Percentiles rank a stretch among this genome's conserved stretches.
phyloP scores from a whole-genome alignment of 139 green algal genomes.

The Ostreobium quekettii region DNA sequence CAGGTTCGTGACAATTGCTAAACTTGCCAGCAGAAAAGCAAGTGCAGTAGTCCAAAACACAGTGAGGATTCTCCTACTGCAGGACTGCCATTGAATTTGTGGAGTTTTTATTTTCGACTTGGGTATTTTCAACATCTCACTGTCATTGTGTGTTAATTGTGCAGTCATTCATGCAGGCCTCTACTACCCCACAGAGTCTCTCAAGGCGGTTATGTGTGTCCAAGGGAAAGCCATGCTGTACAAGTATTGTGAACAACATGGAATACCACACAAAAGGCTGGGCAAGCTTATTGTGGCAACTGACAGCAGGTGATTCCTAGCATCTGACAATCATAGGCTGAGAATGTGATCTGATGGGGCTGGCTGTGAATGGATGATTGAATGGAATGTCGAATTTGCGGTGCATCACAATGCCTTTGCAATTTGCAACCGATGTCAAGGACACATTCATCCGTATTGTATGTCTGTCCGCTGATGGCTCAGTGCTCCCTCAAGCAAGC shows the following conservation, averaged over 20 bases:
- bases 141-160: not conserved
- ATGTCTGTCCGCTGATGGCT: too few relatives aligned
- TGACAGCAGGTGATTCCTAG: conserved; percentile 16
- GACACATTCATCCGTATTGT: too few relatives aligned
- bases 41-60: not conserved
- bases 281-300: conserved; percentile 78
- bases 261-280: conserved; percentile 41
- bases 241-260: conserved; percentile 41
- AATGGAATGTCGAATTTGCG: too few relatives aligned
- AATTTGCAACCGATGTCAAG: too few relatives aligned
- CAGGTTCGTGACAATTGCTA: conserved; percentile 8
- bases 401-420: too few relatives aligned
- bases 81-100: not conserved
- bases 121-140: conserved; percentile 20
- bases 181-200: conserved; percentile 69
- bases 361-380: too few relatives aligned
- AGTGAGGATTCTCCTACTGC: not conserved
- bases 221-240: conserved; percentile 59
- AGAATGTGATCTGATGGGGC: too few relatives aligned
- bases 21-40: not conserved
- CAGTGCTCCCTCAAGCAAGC: too few relatives aligned
- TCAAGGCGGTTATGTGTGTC: conserved; percentile 74
- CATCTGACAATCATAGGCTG: too few relatives aligned
- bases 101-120: not conserved
- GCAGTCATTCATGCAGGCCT: conserved; percentile 63